phyloP scores from a whole-genome alignment of 139 green algal species.

The Chlamydomonas urium region DNA sequence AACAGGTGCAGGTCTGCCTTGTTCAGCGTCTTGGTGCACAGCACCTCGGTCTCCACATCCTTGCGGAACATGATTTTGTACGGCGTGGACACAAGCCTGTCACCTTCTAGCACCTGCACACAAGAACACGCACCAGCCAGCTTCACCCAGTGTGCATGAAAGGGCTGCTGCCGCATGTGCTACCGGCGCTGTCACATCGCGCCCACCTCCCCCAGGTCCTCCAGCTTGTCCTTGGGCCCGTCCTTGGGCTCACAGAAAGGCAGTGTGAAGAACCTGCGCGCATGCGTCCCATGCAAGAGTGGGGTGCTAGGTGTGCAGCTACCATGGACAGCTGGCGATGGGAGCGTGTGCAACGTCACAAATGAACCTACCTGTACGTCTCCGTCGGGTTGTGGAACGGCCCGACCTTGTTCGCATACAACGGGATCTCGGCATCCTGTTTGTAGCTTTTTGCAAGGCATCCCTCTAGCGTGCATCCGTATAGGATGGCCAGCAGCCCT shows the following conservation, averaged over 20 bases:
- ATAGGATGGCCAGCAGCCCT: too few relatives aligned
- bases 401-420: slow-evolving; percentile 74
- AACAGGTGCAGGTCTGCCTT: slow-evolving; percentile 79
- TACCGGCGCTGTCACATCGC: slow-evolving; percentile 4
- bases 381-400: slow-evolving; percentile 72
- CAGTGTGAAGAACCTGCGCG: slow-evolving; percentile 7
- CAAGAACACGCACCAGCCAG: neutral
- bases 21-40: slow-evolving; percentile 80
- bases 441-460: slow-evolving; percentile 6
- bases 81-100: slow-evolving; percentile 77
- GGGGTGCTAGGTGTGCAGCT: too few relatives aligned
- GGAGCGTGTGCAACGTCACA: too few relatives aligned
- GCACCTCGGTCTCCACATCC: slow-evolving; percentile 70
- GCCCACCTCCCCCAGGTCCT: slow-evolving; percentile 80
- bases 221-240: slow-evolving; percentile 75
- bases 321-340: too few relatives aligned
- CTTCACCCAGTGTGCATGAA: neutral
- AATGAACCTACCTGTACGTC: slow-evolving; percentile 29
- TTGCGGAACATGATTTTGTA: slow-evolving; percentile 85
- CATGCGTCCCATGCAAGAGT: too few relatives aligned
- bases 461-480: too few relatives aligned
- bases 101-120: slow-evolving; percentile 59
- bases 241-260: slow-evolving; percentile 85
- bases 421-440: slow-evolving; percentile 46
- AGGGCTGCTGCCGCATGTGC: neutral